Evolutionary conservation across 495 filamentous ascomycete species (phyloP).

Genomic region (Glonium stellatum): DNA sequence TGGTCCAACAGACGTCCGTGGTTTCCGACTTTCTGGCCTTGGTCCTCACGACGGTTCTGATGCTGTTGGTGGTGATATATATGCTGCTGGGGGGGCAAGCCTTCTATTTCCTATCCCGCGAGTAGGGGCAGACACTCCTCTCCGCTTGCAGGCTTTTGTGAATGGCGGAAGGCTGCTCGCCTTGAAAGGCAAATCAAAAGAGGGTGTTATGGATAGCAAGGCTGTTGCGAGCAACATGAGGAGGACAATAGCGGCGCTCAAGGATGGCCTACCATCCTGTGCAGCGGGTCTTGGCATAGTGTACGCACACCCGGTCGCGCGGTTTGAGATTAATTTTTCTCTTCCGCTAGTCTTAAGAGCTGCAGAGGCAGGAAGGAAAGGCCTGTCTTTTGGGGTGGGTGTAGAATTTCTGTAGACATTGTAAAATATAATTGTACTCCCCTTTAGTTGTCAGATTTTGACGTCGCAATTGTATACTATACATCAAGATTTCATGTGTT

Average conservation of each 20-base stretch:
- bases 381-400: conserved; percentile 85
- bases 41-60: conserved; percentile 81
- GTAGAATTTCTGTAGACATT: conserved; percentile 74
- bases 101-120: conserved; percentile 77
- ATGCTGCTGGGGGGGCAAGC: conserved; percentile 77
- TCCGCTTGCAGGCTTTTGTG: conserved; percentile 81
- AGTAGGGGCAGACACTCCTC: conserved; percentile 68
- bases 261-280: conserved; percentile 70
- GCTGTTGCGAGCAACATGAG: conserved; percentile 49
- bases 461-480: too few species aligned
- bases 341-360: conserved; percentile 72
- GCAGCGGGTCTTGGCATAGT: conserved; percentile 85
- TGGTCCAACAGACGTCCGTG: conserved; percentile 88
- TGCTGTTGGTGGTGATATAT: conserved; percentile 84
- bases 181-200: conserved; percentile 49
- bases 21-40: conserved; percentile 81
- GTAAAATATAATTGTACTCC: conserved; percentile 2
- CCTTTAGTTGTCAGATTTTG: neutral
- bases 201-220: conserved; percentile 42
- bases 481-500: too few species aligned
- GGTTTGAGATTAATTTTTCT: conserved; percentile 93
- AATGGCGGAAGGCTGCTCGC: conserved; percentile 84
- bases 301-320: conserved; percentile 83
- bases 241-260: conserved; percentile 55
- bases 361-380: conserved; percentile 83